These are phyloP conservation scores for Podospora tetraspora DNA, from an alignment of 495 filamentous ascomycete genomes.

Conservation along the genomic window DNA sequence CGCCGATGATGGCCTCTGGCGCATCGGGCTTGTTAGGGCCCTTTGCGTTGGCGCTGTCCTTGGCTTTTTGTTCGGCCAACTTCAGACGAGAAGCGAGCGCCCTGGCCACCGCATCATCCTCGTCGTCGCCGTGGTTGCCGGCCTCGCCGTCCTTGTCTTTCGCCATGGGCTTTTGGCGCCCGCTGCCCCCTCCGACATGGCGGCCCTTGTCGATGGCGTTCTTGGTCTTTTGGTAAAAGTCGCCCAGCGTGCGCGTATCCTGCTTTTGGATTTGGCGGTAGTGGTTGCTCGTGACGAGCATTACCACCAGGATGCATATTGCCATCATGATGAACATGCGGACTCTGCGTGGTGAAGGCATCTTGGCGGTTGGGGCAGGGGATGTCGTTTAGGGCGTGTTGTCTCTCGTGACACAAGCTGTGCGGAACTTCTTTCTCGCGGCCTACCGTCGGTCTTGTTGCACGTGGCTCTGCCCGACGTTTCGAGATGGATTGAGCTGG, in stretches of 20 bases:
- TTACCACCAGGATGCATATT: slow-evolving; percentile 51
- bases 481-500: neutral
- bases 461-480: neutral
- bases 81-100: slow-evolving; percentile 42
- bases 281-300: slow-evolving; percentile 57
- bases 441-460: neutral
- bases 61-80: slow-evolving; percentile 51
- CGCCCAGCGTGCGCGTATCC: slow-evolving; percentile 37
- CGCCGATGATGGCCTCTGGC: slow-evolving; percentile 42
- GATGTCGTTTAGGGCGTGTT: neutral
- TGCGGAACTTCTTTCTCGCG: neutral
- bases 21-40: slow-evolving; percentile 50
- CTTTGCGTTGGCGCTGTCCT: slow-evolving; percentile 49
- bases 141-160: slow-evolving; percentile 36
- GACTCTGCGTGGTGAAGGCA: slow-evolving; percentile 68
- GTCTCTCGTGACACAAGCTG: neutral
- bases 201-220: slow-evolving; percentile 39
- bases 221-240: slow-evolving; percentile 54
- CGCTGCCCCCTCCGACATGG: slow-evolving; percentile 5
- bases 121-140: slow-evolving; percentile 33
- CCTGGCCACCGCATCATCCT: slow-evolving; percentile 39
- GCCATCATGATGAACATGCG: slow-evolving; percentile 54
- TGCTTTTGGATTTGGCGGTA: slow-evolving; percentile 31
- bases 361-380: slow-evolving; percentile 32
- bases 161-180: slow-evolving; percentile 29